Evolutionary conservation across 345 rosid species (phyloP).

Genomic region (Camelina laxa): DNA sequence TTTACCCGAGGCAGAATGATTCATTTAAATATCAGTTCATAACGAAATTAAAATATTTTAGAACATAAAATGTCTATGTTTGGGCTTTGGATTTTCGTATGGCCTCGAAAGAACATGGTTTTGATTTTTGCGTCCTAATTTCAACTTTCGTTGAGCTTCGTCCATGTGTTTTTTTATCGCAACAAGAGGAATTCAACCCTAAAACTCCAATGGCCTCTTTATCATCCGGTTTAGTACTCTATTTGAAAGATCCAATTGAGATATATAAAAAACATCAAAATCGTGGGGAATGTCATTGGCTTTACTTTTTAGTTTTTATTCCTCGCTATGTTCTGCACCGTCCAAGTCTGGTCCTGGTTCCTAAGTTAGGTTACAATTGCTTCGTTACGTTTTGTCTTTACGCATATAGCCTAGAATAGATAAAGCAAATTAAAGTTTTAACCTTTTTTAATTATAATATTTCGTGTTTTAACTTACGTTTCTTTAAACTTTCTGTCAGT

Average conservation of each 20-base stretch:
- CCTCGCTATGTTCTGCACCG: not conserved
- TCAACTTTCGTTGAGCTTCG: too few relatives aligned
- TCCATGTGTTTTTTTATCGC: too few relatives aligned
- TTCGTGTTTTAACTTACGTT: not conserved
- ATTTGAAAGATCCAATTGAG: too few relatives aligned
- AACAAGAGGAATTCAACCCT: too few relatives aligned
- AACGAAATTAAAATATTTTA: too few relatives aligned
- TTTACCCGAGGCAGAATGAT: too few relatives aligned
- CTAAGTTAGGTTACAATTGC: not conserved
- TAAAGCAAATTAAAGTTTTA: not conserved
- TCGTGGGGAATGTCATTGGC: not conserved
- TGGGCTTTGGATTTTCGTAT: too few relatives aligned
- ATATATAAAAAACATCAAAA: not conserved
- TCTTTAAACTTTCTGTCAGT: not conserved
- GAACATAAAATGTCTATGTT: too few relatives aligned
- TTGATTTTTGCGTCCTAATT: too few relatives aligned
- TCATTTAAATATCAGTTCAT: too few relatives aligned
- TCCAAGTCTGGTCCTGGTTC: not conserved
- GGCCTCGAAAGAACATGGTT: too few relatives aligned
- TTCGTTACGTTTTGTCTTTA: not conserved
- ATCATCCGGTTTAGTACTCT: not conserved
- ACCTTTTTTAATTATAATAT: not conserved
- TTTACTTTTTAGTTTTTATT: not conserved
- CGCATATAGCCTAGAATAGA: not conserved
- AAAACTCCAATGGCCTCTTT: too few relatives aligned